A percentile compares a stretch with the other conserved stretches of the same genome.
Conservation (phyloP, 805 yeast species). For the Candida silvatica region DNA sequence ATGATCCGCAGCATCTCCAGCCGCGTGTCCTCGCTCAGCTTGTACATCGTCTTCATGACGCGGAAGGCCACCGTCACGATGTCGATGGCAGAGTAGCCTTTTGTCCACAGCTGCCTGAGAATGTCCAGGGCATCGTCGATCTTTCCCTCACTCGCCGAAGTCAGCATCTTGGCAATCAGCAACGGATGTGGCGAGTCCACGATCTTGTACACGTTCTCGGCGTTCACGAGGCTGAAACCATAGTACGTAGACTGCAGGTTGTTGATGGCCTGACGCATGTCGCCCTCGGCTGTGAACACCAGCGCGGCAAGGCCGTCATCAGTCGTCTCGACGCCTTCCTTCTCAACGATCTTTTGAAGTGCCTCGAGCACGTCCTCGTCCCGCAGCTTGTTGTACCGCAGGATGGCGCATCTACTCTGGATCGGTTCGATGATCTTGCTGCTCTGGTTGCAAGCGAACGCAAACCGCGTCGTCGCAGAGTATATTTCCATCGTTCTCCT, state of each 20-base stretch:
- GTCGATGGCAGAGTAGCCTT: slow-evolving; percentile 91
- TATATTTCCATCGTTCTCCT: slow-evolving; percentile 94
- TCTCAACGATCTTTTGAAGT: slow-evolving; percentile 57
- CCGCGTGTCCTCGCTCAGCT: slow-evolving; percentile 57
- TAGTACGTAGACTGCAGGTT: slow-evolving; percentile 91
- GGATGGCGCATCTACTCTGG: slow-evolving; percentile 92
- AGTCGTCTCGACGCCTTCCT: slow-evolving; percentile 67
- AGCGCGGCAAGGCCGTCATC: slow-evolving; percentile 91
- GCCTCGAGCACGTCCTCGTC: slow-evolving; percentile 82
- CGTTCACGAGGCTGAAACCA: slow-evolving; percentile 87
- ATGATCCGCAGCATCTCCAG: slow-evolving; percentile 77
- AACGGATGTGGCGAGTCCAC: slow-evolving; percentile 97
- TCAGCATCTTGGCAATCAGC: slow-evolving; percentile 62
- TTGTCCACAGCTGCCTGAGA: slow-evolving; percentile 68
- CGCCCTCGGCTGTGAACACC: slow-evolving; percentile 94
- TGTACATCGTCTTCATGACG: slow-evolving; percentile 70
- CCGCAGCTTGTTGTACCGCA: slow-evolving; percentile 70
- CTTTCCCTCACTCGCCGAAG: slow-evolving; percentile 21
- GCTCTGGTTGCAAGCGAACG: slow-evolving; percentile 96
- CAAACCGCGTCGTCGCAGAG: slow-evolving; percentile 93
- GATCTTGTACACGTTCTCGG: slow-evolving; percentile 86
- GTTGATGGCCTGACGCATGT: slow-evolving; percentile 96
- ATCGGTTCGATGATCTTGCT: slow-evolving; percentile 93
- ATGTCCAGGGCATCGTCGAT: slow-evolving; percentile 61
- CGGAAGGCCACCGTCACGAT: slow-evolving; percentile 85